Conservation (phyloP, 768 basidiomycete genomes). For the Phylloporus sp. region DNA sequence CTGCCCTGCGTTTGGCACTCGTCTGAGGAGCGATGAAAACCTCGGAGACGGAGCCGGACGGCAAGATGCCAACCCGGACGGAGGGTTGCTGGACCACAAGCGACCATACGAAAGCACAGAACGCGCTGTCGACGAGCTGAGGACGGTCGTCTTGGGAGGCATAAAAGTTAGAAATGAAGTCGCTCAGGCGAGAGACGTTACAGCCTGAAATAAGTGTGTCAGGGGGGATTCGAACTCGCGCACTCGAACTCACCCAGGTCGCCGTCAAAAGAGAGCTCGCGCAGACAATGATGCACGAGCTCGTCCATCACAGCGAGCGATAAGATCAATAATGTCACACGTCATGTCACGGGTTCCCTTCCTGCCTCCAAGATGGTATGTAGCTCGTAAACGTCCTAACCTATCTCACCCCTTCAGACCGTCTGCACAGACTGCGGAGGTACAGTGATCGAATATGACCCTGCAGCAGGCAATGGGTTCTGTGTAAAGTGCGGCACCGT, state of each 20-base stretch:
- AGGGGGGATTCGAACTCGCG: constrained; percentile 45
- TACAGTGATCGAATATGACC: constrained; percentile 80
- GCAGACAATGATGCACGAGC: constrained; percentile 76
- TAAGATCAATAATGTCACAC: constrained; percentile 1
- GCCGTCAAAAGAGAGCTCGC: constrained; percentile 86
- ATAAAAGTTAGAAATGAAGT: constrained; percentile 69
- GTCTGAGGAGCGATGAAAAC: constrained; percentile 77
- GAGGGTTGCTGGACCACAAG: constrained; percentile 70
- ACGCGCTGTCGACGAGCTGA: constrained; percentile 70
- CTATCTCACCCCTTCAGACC: constrained; percentile 35
- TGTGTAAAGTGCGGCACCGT: constrained; percentile 86
- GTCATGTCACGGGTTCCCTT: too few relatives aligned
- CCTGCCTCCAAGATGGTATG: constrained; percentile 15
- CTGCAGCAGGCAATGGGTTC: constrained; percentile 79
- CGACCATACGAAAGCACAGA: constrained; percentile 79
- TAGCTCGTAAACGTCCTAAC: not conserved
- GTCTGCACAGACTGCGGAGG: constrained; percentile 76
- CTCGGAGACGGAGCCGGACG: constrained; percentile 53
- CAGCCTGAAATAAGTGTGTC: constrained; percentile 52
- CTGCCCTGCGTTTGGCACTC: constrained; percentile 61
- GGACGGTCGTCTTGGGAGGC: constrained; percentile 30
- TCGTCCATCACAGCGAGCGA: constrained; percentile 55
- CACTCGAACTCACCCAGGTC: constrained; percentile 66
- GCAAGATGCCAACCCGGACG: constrained; percentile 68
- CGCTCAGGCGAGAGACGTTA: constrained; percentile 61